phyloP scores from a whole-genome alignment of 2,329 filamentous ascomycete genomes.

The Bipolaris gigantea region DNA sequence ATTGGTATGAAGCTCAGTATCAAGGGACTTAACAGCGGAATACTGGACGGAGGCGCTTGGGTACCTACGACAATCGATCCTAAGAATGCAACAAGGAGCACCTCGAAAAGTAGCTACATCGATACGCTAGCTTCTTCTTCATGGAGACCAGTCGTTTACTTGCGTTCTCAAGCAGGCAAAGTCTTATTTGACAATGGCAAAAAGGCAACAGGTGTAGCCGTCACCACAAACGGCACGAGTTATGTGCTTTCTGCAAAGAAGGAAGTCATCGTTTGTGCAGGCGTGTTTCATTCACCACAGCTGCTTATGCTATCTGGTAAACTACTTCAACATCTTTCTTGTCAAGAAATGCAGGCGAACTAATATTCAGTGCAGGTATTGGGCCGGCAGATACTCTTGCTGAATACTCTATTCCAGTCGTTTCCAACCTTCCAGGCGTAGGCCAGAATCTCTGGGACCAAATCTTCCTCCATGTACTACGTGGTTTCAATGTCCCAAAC shows the following conservation, averaged over 20 bases:
- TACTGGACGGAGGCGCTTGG: conserved; percentile 25
- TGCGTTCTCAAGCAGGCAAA: conserved; percentile 18
- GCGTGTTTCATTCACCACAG: conserved; percentile 48
- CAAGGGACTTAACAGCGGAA: conserved; percentile 28
- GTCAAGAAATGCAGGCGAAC: not conserved
- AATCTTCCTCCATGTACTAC: conserved; percentile 25
- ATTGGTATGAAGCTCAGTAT: conserved; percentile 22
- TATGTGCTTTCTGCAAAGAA: conserved; percentile 31
- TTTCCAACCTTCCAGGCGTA: conserved; percentile 30
- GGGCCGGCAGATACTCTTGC: conserved; percentile 26
- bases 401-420: conserved; percentile 20
- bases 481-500: conserved; percentile 20
- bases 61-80: conserved; percentile 37
- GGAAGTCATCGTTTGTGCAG: conserved; percentile 50
- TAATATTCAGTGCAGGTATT: conserved; percentile 37
- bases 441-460: conserved; percentile 34
- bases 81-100: conserved; percentile 23
- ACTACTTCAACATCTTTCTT: not conserved
- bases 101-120: conserved; percentile 26
- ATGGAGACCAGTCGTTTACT: conserved; percentile 13
- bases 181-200: conserved; percentile 22
- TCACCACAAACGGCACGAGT: conserved; percentile 18
- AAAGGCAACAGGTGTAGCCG: conserved; percentile 34
- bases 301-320: conserved; percentile 38
- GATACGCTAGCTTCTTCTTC: conserved; percentile 8